Evolutionary conservation across 306 rosid species (phyloP).

Genomic region (Luffa acutangula): DNA sequence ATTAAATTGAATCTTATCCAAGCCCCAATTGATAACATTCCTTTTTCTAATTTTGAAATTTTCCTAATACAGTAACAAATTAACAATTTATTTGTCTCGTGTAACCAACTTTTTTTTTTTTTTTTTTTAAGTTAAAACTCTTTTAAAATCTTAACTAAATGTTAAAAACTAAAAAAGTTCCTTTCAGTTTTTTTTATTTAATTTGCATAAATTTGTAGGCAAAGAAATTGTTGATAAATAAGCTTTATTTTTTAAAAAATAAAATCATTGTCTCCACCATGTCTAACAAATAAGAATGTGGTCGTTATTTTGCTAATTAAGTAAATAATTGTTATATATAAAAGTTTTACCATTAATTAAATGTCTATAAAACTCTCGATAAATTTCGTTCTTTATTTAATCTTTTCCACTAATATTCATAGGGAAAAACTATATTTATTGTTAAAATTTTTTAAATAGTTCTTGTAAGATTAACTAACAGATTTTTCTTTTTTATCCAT

Average conservation of each 20-base stretch:
- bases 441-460: no score
- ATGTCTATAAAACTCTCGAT: neutral
- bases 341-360: neutral
- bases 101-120: neutral
- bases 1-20: neutral
- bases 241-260: neutral
- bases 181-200: no score
- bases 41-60: neutral
- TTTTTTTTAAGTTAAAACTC: neutral
- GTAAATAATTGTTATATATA: neutral
- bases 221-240: neutral
- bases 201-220: neutral
- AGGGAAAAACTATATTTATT: neutral
- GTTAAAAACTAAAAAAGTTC: neutral
- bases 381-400: neutral
- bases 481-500: no score
- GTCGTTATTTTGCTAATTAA: no score
- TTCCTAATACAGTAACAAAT: neutral
- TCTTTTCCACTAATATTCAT: neutral
- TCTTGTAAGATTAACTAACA: no score
- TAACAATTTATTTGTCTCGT: neutral
- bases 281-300: neutral
- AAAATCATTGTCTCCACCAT: neutral
- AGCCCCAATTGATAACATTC: neutral
- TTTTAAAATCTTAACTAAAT: neutral